Base-by-base conservation (phyloP, 331 rosid species). In the Quercus lobata region DNA sequence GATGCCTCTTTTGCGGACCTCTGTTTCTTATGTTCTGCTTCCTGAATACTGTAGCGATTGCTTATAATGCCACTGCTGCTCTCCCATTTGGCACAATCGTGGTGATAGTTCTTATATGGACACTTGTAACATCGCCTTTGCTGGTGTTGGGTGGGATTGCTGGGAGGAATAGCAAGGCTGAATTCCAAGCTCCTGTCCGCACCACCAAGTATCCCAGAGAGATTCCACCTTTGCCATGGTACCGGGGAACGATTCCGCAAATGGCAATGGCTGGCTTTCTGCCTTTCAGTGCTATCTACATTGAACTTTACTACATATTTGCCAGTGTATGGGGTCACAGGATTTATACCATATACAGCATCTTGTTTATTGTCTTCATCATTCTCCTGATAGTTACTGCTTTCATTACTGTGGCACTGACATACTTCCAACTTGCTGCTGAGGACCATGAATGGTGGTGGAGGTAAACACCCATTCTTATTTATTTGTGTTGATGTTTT, bases 281-380 rank as follows among this genome's bases (percentile, higher is more conserved):
- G 83, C 98, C 98, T 66, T 94, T 94, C 89, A 92, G 97, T 82
- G 97, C 97, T 29, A 90, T 94, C 53, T 92, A 92, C 88, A 90
- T 94, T 19, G 98, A 94, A 83, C 94, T 94, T 46, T 92, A 92
- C 85, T 92, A 92, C 71, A 92, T 92, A 77, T 92, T 94, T 84
- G 97, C 97, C 56, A 94, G 96, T 81, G 98, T 94, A 37, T 94
- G 98, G 98, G 98, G 98, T 79, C 98, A 94, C 88, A 85, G 98
- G 87, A 94, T 92, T 79, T 92, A 92, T 89, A 94, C 97, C 58
- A 90, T 92, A 63, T 94, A 94, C 85, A 94, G 96, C 83, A 92
- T 94, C 80, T 79, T 94, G 84, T 92, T 94, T 75, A 83, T 88
- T 12, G 87, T 83, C 78, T 88, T 88, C 65, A 81, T 88, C 65